Conservation (phyloP, 192 early-diverging fungal genomes). For the Phlyctochytrium arcticum region DNA sequence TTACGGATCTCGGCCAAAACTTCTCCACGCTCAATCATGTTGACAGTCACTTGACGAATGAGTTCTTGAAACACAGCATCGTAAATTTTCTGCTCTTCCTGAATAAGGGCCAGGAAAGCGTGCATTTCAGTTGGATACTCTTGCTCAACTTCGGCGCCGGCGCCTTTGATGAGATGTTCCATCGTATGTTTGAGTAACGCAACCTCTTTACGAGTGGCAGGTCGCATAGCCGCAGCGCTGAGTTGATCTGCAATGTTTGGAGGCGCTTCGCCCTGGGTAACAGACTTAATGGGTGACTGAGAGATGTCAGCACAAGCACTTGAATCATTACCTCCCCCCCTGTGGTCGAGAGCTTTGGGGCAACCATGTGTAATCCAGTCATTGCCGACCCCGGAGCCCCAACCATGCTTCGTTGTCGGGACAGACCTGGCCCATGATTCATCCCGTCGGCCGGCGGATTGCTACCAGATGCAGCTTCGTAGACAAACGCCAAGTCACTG, state of each 20-base stretch:
- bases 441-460: too few species aligned
- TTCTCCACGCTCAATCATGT: constrained; percentile 61
- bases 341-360: too few species aligned
- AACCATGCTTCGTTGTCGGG: not conserved
- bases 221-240: constrained; percentile 12
- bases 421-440: too few species aligned
- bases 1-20: constrained; percentile 51
- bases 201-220: constrained; percentile 54
- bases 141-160: constrained; percentile 41
- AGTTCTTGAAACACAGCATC: constrained; percentile 54
- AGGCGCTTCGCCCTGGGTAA: not conserved
- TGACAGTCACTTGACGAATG: constrained; percentile 55
- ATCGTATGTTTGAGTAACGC: constrained; percentile 52
- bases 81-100: constrained; percentile 60
- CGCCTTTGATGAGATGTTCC: constrained; percentile 38
- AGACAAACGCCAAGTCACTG: constrained; percentile 40
- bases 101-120: constrained; percentile 49
- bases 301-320: too few species aligned
- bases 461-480: constrained; percentile 19
- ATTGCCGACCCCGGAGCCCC: not conserved
- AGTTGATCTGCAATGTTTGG: not conserved
- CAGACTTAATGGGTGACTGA: too few species aligned
- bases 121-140: constrained; percentile 61
- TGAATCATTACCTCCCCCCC: too few species aligned
- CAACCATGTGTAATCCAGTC: too few species aligned